These are phyloP conservation scores for Xanthoconium separans DNA, from an alignment of 1,284 basidiomycete species.

Conservation along the genomic window DNA sequence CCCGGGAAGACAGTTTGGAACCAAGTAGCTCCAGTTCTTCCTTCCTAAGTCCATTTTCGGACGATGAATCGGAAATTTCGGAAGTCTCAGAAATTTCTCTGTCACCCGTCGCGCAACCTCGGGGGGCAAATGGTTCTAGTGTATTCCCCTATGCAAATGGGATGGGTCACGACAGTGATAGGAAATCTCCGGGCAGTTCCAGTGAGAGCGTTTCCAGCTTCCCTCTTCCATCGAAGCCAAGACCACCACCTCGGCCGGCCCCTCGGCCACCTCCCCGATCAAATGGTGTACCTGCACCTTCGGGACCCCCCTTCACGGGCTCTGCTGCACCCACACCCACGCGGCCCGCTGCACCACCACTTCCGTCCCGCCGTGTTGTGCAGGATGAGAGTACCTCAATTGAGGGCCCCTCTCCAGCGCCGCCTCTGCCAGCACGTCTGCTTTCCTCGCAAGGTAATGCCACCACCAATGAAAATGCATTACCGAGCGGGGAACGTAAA, in stretches of 20 bases:
- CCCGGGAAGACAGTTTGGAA: conserved; percentile 24
- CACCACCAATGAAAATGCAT: conserved; percentile 9
- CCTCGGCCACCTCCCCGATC: conserved; percentile 23
- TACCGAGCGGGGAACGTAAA: conserved; percentile 42
- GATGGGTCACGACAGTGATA: conserved; percentile 1
- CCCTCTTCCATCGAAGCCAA: conserved; percentile 17
- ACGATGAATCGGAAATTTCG: conserved; percentile 30
- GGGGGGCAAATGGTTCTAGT: conserved; percentile 5
- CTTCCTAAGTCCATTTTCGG: conserved; percentile 30
- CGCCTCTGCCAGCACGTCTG: conserved; percentile 29
- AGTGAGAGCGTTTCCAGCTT: conserved; percentile 18
- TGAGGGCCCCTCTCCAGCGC: conserved; percentile 15
- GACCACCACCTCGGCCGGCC: conserved; percentile 21
- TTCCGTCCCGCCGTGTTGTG: conserved; percentile 24
- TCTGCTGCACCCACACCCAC: conserved; percentile 8
- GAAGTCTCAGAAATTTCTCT: conserved; percentile 21
- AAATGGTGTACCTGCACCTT: neutral
- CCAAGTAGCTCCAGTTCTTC: conserved; percentile 25
- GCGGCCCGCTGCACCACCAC: conserved; percentile 22
- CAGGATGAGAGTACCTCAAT: conserved; percentile 6
- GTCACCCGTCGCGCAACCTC: conserved; percentile 4
- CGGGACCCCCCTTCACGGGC: neutral
- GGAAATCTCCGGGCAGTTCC: conserved; percentile 21
- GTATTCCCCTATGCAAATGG: neutral
- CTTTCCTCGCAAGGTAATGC: neutral